A percentile compares a stretch with the other conserved stretches of the same genome.
phyloP scores from a whole-genome alignment of 129 eudicot species.

The Dittrichia graveolens region DNA sequence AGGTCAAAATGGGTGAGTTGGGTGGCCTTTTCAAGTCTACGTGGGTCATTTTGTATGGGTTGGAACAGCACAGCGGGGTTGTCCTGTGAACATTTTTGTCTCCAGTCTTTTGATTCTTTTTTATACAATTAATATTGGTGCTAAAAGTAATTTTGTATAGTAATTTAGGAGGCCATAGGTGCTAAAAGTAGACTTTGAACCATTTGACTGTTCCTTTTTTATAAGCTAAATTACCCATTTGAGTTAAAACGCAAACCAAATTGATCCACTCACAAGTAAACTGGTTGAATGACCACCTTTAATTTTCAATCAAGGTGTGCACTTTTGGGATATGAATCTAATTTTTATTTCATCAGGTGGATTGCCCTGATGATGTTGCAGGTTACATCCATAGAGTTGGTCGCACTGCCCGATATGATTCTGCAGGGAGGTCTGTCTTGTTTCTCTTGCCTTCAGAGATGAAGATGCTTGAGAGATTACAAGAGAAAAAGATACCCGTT shows the following conservation, averaged over 20 bases:
- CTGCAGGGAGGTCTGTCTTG: slow-evolving; percentile 75
- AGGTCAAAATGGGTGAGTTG: neutral
- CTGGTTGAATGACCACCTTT: neutral
- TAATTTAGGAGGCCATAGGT: no score
- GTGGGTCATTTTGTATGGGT: neutral
- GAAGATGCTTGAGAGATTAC: slow-evolving; percentile 75
- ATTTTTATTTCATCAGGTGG: slow-evolving; percentile 33
- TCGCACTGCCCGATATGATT: slow-evolving; percentile 88
- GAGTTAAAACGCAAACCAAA: neutral
- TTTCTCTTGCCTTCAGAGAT: slow-evolving; percentile 87
- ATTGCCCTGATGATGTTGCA: slow-evolving; percentile 86
- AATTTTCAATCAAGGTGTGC: neutral
- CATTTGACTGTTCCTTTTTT: neutral
- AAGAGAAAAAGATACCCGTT: slow-evolving; percentile 82
- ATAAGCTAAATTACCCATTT: neutral
- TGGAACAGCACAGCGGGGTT: neutral
- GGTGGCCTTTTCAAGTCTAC: neutral
- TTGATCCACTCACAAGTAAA: neutral
- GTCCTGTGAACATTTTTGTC: neutral
- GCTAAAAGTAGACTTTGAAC: no score
- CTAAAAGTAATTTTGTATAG: no score
- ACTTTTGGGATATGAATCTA: neutral
- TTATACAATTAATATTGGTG: neutral
- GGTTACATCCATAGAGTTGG: slow-evolving; percentile 97
- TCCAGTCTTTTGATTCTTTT: neutral